Base-by-base conservation (phyloP, 1,284 basidiomycete species). In the Ustilago hordei region DNA sequence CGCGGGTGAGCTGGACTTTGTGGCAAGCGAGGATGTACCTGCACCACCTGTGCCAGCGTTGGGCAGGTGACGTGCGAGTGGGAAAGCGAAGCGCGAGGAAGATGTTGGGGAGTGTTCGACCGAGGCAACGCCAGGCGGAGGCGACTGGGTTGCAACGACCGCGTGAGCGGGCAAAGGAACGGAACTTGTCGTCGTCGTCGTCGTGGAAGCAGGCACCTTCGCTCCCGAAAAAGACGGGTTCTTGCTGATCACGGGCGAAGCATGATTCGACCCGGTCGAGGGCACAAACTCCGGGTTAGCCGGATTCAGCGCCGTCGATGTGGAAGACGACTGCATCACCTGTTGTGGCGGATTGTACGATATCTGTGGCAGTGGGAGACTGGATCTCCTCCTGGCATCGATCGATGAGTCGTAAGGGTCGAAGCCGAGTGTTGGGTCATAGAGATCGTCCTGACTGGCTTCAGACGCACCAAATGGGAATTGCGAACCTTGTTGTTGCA, bases 201-300 rank as follows among this genome's bases (percentile, higher is more conserved):
- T 60, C 13, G 75, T 61, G 23, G 23, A 28, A 17, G 72, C 63
- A 5, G 78, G 75, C 31, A 28, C 8, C 12, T 50, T 50, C 23
- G 31, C 28, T 31, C 48, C 48, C 28, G 48, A 50, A 32, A 9
- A 23, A 50, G 48, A 50, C 28, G 48, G 48, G 48, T 50, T 50
- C 28, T 50, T 78, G 59, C 64, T 58, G 36, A 78, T 64, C 9
- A 78, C 65, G 2, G 78, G 75, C 3, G 75, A 78, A 17, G 65
- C 69, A 41, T 72, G 65, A 5, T 68, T 78, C 13, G 78, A 79
- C 4, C 74, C 73, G 0, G 66, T 69, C n/a, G 74, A 73, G 5
- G 78, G 78, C 7, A 80, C 67, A 38, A 80, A 80, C 41, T 80
- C 78, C 5, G 75, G 78, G 55, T 80, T 80, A 36, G 77, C 69